phyloP scores from a whole-genome alignment of 1,139 yeast genomes.

The Debaryomyces fabryi region DNA sequence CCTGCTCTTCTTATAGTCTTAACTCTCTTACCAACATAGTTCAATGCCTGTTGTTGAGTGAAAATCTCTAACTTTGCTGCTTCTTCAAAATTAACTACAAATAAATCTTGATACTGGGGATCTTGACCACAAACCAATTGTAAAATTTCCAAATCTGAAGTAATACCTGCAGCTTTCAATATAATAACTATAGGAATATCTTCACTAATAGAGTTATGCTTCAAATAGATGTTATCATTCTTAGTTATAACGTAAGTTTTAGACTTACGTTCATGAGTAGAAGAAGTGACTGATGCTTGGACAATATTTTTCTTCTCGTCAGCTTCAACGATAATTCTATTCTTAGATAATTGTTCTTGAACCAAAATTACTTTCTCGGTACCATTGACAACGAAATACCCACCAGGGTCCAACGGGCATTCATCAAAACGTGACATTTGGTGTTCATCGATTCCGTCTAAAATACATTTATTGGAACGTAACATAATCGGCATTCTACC shows the following conservation, averaged over 20 bases:
- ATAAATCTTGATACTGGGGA: conserved; percentile 85
- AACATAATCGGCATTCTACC: conserved; percentile 99
- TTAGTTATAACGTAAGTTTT: conserved; percentile 94
- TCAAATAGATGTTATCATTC: conserved; percentile 83
- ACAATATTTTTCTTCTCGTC: conserved; percentile 93
- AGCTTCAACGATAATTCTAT: conserved; percentile 96
- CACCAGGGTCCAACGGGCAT: conserved; percentile 99
- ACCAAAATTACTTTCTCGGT: conserved; percentile 96
- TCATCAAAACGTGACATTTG: conserved; percentile 90
- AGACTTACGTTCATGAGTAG: conserved; percentile 97
- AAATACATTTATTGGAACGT: conserved; percentile 85
- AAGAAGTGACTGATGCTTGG: conserved; percentile 96
- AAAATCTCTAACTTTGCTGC: conserved; percentile 83
- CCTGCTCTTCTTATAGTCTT: conserved; percentile 88
- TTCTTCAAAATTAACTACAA: conserved; percentile 92
- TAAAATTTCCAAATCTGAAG: conserved; percentile 89
- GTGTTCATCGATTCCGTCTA: conserved; percentile 73
- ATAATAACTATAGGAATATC: conserved; percentile 94
- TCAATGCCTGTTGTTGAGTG: conserved; percentile 93
- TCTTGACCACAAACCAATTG: conserved; percentile 93
- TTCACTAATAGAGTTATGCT: conserved; percentile 93
- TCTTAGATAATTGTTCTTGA: conserved; percentile 95
- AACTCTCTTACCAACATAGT: conserved; percentile 86
- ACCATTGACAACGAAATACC: conserved; percentile 96
- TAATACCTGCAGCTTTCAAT: conserved; percentile 92